Base-by-base conservation (phyloP, 768 basidiomycete genomes). In the Calocybe cyanea region DNA sequence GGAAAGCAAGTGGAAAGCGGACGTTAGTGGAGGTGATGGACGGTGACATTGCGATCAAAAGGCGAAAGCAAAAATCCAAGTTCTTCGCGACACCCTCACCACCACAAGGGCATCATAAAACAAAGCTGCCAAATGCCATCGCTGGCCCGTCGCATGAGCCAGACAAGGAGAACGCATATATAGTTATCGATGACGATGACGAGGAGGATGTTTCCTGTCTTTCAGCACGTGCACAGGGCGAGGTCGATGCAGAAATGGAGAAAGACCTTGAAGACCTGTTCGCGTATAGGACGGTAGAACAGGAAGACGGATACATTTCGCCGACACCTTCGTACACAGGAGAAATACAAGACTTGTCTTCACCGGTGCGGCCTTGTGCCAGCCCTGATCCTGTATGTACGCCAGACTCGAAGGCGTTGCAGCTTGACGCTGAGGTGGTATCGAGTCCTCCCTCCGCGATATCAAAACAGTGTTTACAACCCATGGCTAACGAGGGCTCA, bases 291-390 rank as follows among this genome's bases (percentile, higher is more conserved):
- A 57, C 54, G 8, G 78, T 87, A 13, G 70, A 72, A 57, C 88
- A 88, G 64, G 89, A 91, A 58, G 87, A 87, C 49, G 88, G 89
- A 13, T 92, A 91, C 63, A 71, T 86, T 43, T 88, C 88, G n/a
- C 87, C 87, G 13, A 66, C 77, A 7, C 66, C 76, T 38, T 79
- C 79, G 18, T 68, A 72, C 52, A 73, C 72, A 40, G 69, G 69
- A 50, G 82, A 81, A 30, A 73, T 73, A 19, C 78, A 85, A 47
- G 80, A 81, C 7, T 55, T 89, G 21, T 87, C 85, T 38, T 88
- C 87, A 9, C 86, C 87, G 18, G 49, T 69, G 32, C 68, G 67
- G 24, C 66, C 59, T 13, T 47, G 47, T 19, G 52, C 47, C 15
- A 47, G 51, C 13, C 48, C 55, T 11, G 30, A 43, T 32, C 51